Evolutionary conservation across 139 green algal species (phyloP).

Genomic region (Closterium sp.): DNA sequence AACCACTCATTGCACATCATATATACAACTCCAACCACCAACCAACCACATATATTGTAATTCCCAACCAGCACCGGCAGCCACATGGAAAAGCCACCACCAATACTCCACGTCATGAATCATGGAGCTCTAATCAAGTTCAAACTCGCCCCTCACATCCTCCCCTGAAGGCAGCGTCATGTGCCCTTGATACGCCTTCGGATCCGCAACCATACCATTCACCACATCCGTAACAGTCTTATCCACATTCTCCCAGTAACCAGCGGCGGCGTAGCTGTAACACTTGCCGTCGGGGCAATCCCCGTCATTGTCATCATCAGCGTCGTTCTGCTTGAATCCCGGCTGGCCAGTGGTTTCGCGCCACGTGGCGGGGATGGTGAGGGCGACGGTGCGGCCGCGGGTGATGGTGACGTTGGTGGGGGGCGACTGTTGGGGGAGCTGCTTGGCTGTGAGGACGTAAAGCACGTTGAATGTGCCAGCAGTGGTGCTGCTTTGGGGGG

Average conservation of each 20-base stretch:
- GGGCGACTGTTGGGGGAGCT: not conserved
- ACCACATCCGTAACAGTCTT: not conserved
- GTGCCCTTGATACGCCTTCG: not conserved
- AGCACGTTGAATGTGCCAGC: too few relatives aligned
- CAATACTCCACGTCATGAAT: too few relatives aligned
- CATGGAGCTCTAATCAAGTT: not conserved
- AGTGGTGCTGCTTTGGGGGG: too few relatives aligned
- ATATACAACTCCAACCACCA: too few relatives aligned
- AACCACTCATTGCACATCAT: too few relatives aligned
- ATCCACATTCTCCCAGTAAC: not conserved
- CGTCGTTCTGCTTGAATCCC: not conserved
- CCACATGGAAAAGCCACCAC: too few relatives aligned
- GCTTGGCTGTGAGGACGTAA: not conserved
- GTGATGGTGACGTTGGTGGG: not conserved
- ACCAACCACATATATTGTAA: too few relatives aligned
- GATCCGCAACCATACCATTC: not conserved
- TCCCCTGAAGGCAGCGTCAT: not conserved
- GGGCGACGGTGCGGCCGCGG: not conserved
- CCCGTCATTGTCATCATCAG: not conserved
- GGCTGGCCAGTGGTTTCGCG: not conserved
- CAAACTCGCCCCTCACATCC: not conserved
- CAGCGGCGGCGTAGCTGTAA: not conserved
- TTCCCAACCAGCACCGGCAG: too few relatives aligned
- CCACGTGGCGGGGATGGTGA: not conserved
- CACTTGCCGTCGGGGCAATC: not conserved